Evolutionary conservation across 495 filamentous ascomycete species (phyloP), one percentile per base, ranked within the genome.

Genomic region (Aspergillus baeticus): DNA sequence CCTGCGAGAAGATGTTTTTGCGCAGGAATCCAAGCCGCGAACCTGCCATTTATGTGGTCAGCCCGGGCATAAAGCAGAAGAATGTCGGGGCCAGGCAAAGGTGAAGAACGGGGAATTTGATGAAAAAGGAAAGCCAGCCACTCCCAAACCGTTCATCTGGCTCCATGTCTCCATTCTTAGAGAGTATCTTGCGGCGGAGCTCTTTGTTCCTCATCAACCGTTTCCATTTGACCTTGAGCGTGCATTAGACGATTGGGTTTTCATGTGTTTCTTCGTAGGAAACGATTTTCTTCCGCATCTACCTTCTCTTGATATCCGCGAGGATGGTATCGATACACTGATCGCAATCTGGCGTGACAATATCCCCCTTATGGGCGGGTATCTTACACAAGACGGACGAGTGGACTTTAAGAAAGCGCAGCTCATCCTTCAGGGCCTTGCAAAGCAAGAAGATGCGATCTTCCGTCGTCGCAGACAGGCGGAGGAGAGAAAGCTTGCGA

Each of bases 221-320:
- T 90, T 91, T 59, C 84, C 84, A 61, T 90, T 90, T 65, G 91
- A 99, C 69, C 77, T 97, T 26, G 94, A 99, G 68, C 83, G 94
- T 61, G 94, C 95, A n/a, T 78, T 99, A 51, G 94, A 99, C 76
- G 94, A 99, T 71, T 98, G 95, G 94, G 91, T 99, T 14, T 99
- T 99, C 72, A 96, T 99, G 93, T 99, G 94, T 77, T 99, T 96
- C 74, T 99, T 99, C 69, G 94, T 99, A 55, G 94, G 94, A 61
- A 99, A 99, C 69, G 95, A 99, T 77, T 99, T 99, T 75, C 77
- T 99, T 61, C 94, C 94, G 42, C 94, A 99, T 78, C 75, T 99
- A 54, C 94, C 94, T 20, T 95, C 92, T 67, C 80, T 99, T 54
- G 94, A 98, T 70, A 98, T 99, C 68, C 84, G 93, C 59, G 94